Evolutionary conservation across 306 rosid genomes (phyloP), one percentile per base, ranked within the genome.

Genomic region (Quercus berberidifolia): DNA sequence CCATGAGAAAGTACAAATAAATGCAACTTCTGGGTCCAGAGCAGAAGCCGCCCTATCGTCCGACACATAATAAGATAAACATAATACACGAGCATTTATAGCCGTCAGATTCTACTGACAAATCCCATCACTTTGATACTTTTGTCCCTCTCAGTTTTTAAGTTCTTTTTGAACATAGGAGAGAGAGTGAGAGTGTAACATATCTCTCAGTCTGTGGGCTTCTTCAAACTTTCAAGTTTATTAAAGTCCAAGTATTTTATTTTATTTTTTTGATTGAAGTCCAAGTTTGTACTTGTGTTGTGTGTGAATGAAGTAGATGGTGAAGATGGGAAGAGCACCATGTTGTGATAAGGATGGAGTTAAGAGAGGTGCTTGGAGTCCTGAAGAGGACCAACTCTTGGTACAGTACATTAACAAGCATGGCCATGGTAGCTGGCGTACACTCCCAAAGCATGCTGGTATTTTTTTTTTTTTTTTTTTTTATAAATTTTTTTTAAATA

Each of bases 371-470:
- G 82, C 89, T 74, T 88, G 91, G 91, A 81, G 85, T 41, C 89
- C 88, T 74, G 86, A 88, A 84, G 91, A 88, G 84, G 89, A 88
- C 11, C 43, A 81, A 81, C 51, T 85, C 30, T 84, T 88, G 10
- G 82, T 68, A 60, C 73, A 88, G 18, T 84, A 86, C 83, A 86
- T 88, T 82, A 74, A 77, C 20, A 77, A 86, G 30, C 83, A 86
- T 71, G 89, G 91, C 35, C 80, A 86, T 76, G 89, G 91, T 54
- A 81, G 83, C 84, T 88, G 91, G 91, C 86, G 91, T 14, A 69
- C 86, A 3, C 89, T 88, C 7, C 91, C 91, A 71, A 87, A 87
- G n/a, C 84, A 77, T 43, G 90, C 90, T 84, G 90, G 90, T 83
- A 14, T 65, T 65, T 55, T 23, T 23, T 10, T 81, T 70, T 55